Evolutionary conservation across 192 early-diverging fungal genomes (phyloP).

Genomic region (Rhizophagus clarus): DNA sequence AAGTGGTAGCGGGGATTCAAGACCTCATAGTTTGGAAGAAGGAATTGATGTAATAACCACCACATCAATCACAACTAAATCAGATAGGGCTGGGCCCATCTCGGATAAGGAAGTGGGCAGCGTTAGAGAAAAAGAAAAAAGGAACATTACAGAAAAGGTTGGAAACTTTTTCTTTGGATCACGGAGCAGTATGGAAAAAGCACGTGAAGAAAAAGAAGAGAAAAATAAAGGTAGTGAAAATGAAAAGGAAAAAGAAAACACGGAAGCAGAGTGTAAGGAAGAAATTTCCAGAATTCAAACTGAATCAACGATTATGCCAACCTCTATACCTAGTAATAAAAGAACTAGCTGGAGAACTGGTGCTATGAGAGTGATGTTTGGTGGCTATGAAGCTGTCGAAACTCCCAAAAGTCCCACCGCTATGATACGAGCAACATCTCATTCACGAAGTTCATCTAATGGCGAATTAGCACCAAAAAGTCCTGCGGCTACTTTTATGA

Average conservation of each 20-base stretch:
- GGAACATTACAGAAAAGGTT: conserved; percentile 32
- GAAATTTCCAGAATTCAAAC: background rate
- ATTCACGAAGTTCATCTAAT: conserved; percentile 5
- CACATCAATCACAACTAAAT: background rate
- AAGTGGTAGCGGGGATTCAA: conserved; percentile 37
- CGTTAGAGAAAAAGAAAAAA: conserved; percentile 26
- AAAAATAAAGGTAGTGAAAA: conserved; percentile 3
- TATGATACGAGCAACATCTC: background rate
- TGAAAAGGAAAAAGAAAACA: conserved; percentile 13
- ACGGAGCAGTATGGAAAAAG: conserved; percentile 24
- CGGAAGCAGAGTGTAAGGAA: background rate
- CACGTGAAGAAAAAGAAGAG: conserved; percentile 28
- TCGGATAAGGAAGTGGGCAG: conserved; percentile 20
- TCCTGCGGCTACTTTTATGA: background rate
- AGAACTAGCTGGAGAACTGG: conserved; percentile 22
- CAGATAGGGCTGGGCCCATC: conserved; percentile 20
- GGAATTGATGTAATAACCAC: conserved; percentile 6
- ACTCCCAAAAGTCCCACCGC: conserved; percentile 4
- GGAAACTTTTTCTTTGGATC: conserved; percentile 25
- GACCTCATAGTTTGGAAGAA: conserved; percentile 49
- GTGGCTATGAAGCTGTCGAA: conserved; percentile 3
- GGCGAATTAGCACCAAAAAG: conserved; percentile 5
- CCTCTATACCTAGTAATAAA: conserved; percentile 19
- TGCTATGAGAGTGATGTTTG: conserved; percentile 21
- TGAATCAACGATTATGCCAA: background rate